Conservation (phyloP, 2,329 filamentous ascomycete species). For the Alternaria sp. region DNA sequence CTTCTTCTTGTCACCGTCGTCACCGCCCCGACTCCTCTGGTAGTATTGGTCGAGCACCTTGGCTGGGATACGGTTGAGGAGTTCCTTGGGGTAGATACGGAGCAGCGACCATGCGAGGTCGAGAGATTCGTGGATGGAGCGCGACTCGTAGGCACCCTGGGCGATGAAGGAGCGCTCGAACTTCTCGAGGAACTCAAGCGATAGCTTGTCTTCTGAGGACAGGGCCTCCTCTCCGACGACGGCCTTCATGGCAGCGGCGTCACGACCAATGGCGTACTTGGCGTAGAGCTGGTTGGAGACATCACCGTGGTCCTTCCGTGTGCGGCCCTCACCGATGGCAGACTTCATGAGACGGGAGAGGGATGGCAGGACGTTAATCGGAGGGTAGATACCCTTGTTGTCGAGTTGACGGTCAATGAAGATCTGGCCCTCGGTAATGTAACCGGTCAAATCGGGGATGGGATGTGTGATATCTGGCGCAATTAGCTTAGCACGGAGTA, state of each 20-base stretch:
- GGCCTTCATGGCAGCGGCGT: constrained; percentile 98
- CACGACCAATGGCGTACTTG: constrained; percentile 98
- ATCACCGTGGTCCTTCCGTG: constrained; percentile 94
- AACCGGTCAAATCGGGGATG: constrained; percentile 97
- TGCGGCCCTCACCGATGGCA: constrained; percentile 96
- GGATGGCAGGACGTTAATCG: constrained; percentile 97
- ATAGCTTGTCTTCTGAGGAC: constrained; percentile 95
- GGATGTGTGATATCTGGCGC: constrained; percentile 90
- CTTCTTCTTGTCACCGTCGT: constrained; percentile 48
- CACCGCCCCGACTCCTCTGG: constrained; percentile 49
- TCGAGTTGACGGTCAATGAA: constrained; percentile 91
- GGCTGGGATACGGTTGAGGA: constrained; percentile 80
- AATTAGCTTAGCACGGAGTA: constrained; percentile 16
- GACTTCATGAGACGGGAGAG: constrained; percentile 99
- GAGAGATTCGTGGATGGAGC: constrained; percentile 89
- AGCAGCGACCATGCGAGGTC: constrained; percentile 96
- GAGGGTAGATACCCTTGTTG: constrained; percentile 98
- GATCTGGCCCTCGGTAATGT: constrained; percentile 99
- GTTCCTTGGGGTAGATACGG: constrained; percentile 96
- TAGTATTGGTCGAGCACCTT: constrained; percentile 62
- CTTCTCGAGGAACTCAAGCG: constrained; percentile 97
- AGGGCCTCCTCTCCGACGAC: constrained; percentile 98
- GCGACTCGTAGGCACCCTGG: constrained; percentile 90
- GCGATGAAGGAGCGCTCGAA: constrained; percentile 95
- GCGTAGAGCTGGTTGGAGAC: constrained; percentile 99